Percentiles rank a stretch among this genome's conserved stretches.
Evolutionary conservation across 2,329 filamentous ascomycete genomes (phyloP).

Genomic region (Lizonia empirigonia): DNA sequence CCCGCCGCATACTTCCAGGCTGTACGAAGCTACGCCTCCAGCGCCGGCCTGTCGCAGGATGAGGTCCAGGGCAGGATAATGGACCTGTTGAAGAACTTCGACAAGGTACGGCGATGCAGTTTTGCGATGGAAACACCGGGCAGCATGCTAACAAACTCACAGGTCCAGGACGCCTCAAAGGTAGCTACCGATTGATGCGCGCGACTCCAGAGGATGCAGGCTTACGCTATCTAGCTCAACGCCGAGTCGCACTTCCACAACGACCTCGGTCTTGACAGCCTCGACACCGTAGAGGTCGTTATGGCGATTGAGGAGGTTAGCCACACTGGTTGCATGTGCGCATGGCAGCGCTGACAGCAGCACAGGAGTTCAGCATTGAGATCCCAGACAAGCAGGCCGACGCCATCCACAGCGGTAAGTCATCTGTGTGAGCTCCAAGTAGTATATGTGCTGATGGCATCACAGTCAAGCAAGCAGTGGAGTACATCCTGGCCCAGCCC

Average conservation of each 20-base stretch:
- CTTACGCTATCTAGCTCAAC: conserved; percentile 69
- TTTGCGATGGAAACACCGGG: conserved; percentile 15
- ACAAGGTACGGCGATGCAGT: conserved; percentile 72
- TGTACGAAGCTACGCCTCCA: conserved; percentile 85
- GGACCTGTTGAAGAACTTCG: conserved; percentile 91
- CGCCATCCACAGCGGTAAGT: conserved; percentile 88
- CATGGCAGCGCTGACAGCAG: conserved; percentile 18
- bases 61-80: conserved; percentile 93
- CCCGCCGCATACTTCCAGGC: conserved; percentile 70
- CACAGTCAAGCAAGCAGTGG: conserved; percentile 88
- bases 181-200: conserved; percentile 45
- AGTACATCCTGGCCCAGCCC: conserved; percentile 91
- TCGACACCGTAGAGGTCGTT: conserved; percentile 98
- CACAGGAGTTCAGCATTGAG: conserved; percentile 84
- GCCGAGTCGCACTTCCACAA: conserved; percentile 89
- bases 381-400: conserved; percentile 98
- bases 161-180: conserved; percentile 69
- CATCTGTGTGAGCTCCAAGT: not conserved
- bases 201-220: not conserved
- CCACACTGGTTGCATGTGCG: conserved; percentile 15
- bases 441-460: conserved; percentile 39
- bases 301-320: conserved; percentile 98
- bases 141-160: conserved; percentile 36
- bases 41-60: conserved; percentile 74
- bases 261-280: conserved; percentile 93